Evolutionary conservation across 805 yeast genomes (phyloP).

Genomic region (Candida morakotiae): DNA sequence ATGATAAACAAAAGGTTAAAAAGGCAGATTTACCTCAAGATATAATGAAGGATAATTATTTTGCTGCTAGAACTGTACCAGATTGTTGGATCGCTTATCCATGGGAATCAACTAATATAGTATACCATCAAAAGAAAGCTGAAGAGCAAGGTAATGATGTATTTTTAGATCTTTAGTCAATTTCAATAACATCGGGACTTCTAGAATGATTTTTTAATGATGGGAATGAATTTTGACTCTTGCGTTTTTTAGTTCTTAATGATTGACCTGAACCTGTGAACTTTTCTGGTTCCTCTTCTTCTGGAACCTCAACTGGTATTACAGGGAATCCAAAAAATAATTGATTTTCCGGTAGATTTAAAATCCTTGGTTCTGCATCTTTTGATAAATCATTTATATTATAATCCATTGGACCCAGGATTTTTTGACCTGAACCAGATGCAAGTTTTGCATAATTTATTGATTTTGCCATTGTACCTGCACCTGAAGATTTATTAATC

Average conservation of each 20-base stretch:
- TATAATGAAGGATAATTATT: conserved; percentile 57
- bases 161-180: conserved; percentile 48
- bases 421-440: conserved; percentile 55
- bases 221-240: conserved; percentile 50
- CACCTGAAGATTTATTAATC: conserved; percentile 29
- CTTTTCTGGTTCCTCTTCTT: conserved; percentile 25
- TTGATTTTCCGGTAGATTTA: conserved; percentile 77
- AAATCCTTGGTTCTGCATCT: conserved; percentile 65
- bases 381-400: conserved; percentile 45
- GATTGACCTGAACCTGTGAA: conserved; percentile 74
- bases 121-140: conserved; percentile 66
- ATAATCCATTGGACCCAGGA: conserved; percentile 55
- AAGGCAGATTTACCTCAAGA: conserved; percentile 67
- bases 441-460: conserved; percentile 63
- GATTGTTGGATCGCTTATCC: conserved; percentile 86
- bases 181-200: conserved; percentile 68
- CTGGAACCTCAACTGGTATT: conserved; percentile 36
- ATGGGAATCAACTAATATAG: conserved; percentile 79
- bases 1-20: conserved; percentile 70
- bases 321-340: conserved; percentile 92
- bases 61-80: conserved; percentile 72
- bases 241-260: conserved; percentile 67
- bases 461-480: conserved; percentile 74
- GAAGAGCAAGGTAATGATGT: conserved; percentile 71
- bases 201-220: conserved; percentile 60